Evolutionary conservation across 75 land plant genomes (phyloP), one percentile per base, ranked within the genome.

Genomic region (Pinus albicaulis): DNA sequence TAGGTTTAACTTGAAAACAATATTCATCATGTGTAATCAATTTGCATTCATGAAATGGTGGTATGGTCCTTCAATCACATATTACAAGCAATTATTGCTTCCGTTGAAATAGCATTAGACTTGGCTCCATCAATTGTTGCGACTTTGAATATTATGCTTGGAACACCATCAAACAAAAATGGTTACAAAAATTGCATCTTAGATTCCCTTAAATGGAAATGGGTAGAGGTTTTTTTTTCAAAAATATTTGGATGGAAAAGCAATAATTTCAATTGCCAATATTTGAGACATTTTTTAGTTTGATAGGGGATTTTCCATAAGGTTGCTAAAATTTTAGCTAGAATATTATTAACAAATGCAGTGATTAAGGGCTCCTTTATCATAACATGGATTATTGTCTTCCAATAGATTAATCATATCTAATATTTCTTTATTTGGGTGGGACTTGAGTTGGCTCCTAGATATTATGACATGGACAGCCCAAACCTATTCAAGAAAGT

Each of bases 31-130:
- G 89, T 96, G 31, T 95, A 96, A 77, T 92, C 99, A n/a, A 90
- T 96, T 19, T 96, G 99, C 71, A 71, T 94, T 17, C 99, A 96
- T 89, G 99, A 96, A 77, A 96, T 96, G 99, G 85, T 96, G 58
- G 81, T 90, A 62, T 90, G 99, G 59, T 95, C 99, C 17, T 94
- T 82, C 78, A 96, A 96, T 80, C 99, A 96, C 78, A 79, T 96
- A 36, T 57, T 96, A 60, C 93, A 87, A 62, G 93, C 99, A 65
- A 90, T 96, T 57, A 78, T 96, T 75, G 92, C 95, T 38, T 89
- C 94, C 12, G 88, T 85, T 59, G 77, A 78, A 56, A 71, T 77
- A 23, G 77, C 83, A 23, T 61, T 77, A 66, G 84, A 87, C 28
- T 70, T 94, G 82, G 86, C 99, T 36, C 83, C 75, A 24, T 73